Evolutionary conservation across 257 asterid species (phyloP).

Genomic region (Solanum arcanum): DNA sequence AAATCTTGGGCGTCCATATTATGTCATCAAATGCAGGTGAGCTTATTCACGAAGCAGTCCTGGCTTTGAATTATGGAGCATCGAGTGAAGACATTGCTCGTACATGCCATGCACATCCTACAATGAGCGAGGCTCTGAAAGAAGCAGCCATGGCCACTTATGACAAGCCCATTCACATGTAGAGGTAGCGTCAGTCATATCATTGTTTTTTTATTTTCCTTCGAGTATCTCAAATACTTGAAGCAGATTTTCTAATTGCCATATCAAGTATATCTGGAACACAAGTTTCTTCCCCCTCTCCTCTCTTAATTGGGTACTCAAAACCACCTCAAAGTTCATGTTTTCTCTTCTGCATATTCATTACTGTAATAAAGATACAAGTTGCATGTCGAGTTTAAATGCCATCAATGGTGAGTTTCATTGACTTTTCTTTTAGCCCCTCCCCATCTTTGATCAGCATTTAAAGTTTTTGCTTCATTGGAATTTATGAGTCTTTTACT

Average conservation of each 20-base stretch:
- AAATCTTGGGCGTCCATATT: slow-evolving; percentile 87
- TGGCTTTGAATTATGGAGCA: slow-evolving; percentile 91
- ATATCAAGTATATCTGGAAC: not conserved
- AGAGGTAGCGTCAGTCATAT: slow-evolving; percentile 11
- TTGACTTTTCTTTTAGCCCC: not conserved
- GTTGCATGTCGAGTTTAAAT: not conserved
- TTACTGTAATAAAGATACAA: not conserved
- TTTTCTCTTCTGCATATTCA: not conserved
- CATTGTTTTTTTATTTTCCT: not conserved
- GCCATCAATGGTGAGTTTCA: not conserved
- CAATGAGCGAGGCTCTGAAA: slow-evolving; percentile 97
- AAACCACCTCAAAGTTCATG: slow-evolving; percentile 21
- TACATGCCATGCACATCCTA: slow-evolving; percentile 97
- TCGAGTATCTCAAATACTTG: slow-evolving; percentile 6
- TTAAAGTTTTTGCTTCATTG: not conserved
- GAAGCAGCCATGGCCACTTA: slow-evolving; percentile 99
- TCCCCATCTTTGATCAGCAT: not conserved
- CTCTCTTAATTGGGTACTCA: slow-evolving; percentile 7
- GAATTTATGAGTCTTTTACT: not conserved
- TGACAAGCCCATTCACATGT: slow-evolving; percentile 94
- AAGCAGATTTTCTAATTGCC: not conserved
- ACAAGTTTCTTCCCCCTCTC: not conserved
- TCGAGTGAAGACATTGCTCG: slow-evolving; percentile 98
- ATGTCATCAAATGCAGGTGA: slow-evolving; percentile 98
- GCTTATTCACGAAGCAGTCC: slow-evolving; percentile 88